These are phyloP conservation scores for Leishmania arabica DNA, from an alignment of 208 protist species.

Conservation along the genomic window DNA sequence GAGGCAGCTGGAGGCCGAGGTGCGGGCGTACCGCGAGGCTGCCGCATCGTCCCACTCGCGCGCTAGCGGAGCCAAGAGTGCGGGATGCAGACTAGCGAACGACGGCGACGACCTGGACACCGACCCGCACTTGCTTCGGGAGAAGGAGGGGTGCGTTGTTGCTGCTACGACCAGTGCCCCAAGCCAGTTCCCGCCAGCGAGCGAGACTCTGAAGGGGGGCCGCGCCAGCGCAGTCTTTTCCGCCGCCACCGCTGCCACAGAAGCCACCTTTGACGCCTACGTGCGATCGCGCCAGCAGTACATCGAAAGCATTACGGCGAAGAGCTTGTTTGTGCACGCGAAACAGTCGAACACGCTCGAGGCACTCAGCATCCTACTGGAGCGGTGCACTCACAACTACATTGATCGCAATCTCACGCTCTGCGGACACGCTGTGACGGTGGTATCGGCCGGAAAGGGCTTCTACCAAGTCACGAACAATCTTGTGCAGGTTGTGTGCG, in stretches of 20 bases:
- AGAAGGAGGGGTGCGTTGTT: not conserved
- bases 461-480: constrained; percentile 74
- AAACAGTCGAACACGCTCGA: constrained; percentile 82
- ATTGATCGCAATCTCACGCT: constrained; percentile 53
- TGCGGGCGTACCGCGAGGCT: constrained; percentile 22
- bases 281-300: constrained; percentile 16
- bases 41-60: not conserved
- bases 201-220: not conserved
- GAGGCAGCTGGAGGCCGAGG: constrained; percentile 26
- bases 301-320: constrained; percentile 40
- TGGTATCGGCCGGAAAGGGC: constrained; percentile 83
- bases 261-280: constrained; percentile 13
- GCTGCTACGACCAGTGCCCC: not conserved
- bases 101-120: not conserved
- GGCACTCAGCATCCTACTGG: constrained; percentile 69
- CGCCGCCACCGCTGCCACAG: not conserved
- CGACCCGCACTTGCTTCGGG: not conserved
- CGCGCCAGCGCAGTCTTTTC: not conserved
- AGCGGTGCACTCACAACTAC: constrained; percentile 61
- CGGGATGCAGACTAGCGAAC: not conserved
- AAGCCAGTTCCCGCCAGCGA: not conserved
- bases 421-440: constrained; percentile 68
- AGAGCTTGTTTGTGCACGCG: constrained; percentile 63
- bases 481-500: constrained; percentile 66
- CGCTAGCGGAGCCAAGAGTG: not conserved